Conservation (phyloP, 768 basidiomycete genomes). For the Tylopilus subfusipes region DNA sequence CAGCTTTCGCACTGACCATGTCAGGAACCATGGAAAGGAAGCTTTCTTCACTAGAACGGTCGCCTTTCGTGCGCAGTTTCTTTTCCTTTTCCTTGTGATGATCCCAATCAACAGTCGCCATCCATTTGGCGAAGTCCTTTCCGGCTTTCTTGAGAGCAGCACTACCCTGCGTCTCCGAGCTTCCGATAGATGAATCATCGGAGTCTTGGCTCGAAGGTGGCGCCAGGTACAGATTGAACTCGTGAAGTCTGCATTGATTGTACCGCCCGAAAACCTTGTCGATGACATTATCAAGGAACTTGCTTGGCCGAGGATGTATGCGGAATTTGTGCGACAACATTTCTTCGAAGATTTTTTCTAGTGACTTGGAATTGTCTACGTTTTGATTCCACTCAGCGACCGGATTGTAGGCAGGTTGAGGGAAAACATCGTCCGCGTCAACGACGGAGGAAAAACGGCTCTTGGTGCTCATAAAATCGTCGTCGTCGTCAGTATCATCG, state of each 20-base stretch:
- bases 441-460: constrained; percentile 25
- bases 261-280: constrained; percentile 50
- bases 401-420: constrained; percentile 21
- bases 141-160: constrained; percentile 26
- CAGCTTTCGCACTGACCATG: constrained; percentile 34
- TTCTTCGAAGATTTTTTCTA: constrained; percentile 57
- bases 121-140: constrained; percentile 36
- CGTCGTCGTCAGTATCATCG: constrained; percentile 23
- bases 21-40: constrained; percentile 25
- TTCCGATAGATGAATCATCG: constrained; percentile 20
- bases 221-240: constrained; percentile 56
- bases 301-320: constrained; percentile 50
- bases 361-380: constrained; percentile 37
- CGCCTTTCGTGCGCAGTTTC: constrained; percentile 19
- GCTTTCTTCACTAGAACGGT: constrained; percentile 28
- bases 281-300: constrained; percentile 46
- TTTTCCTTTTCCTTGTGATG: constrained; percentile 29
- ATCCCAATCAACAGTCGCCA: constrained; percentile 36
- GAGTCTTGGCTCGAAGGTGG: constrained; percentile 34
- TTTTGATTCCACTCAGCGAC: constrained; percentile 40
- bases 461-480: constrained; percentile 32
- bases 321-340: constrained; percentile 55
- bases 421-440: constrained; percentile 18
- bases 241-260: constrained; percentile 41
- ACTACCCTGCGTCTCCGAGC: constrained; percentile 26